These are phyloP conservation scores for Inga laurina DNA, from an alignment of 306 rosid genomes.

Conservation along the genomic window DNA sequence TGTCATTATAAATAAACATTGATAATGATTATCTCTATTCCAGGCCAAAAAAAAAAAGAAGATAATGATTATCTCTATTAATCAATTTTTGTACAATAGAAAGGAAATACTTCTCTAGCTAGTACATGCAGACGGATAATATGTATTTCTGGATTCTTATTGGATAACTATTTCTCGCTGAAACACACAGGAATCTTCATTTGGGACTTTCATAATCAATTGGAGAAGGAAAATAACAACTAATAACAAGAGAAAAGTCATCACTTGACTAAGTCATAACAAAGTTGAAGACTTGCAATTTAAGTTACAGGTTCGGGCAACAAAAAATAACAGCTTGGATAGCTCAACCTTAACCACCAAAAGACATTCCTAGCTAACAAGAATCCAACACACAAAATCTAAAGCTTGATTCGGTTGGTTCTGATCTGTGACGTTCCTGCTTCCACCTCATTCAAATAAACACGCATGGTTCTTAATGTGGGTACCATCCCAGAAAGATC, in stretches of 20 bases:
- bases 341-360: slow-evolving; percentile 49
- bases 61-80: too few species aligned
- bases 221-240: not conserved
- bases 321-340: slow-evolving; percentile 39
- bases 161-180: not conserved
- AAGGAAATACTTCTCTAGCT: not conserved
- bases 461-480: not conserved
- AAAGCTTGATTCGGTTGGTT: slow-evolving; percentile 16
- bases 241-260: not conserved
- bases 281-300: slow-evolving; percentile 31
- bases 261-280: not conserved
- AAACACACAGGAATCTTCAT: not conserved
- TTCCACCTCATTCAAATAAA: not conserved
- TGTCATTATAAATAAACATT: not conserved
- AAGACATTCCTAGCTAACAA: not conserved
- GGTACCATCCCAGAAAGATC: slow-evolving; percentile 15
- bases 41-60: too few species aligned
- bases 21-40: not conserved
- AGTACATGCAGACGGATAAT: not conserved
- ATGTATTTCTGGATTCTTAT: not conserved
- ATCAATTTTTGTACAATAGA: not conserved
- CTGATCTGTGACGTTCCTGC: not conserved
- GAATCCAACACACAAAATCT: not conserved
- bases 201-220: not conserved
- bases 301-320: slow-evolving; percentile 39